Evolutionary conservation across 768 basidiomycete genomes (phyloP).

Genomic region (Macrocybe gigantea): DNA sequence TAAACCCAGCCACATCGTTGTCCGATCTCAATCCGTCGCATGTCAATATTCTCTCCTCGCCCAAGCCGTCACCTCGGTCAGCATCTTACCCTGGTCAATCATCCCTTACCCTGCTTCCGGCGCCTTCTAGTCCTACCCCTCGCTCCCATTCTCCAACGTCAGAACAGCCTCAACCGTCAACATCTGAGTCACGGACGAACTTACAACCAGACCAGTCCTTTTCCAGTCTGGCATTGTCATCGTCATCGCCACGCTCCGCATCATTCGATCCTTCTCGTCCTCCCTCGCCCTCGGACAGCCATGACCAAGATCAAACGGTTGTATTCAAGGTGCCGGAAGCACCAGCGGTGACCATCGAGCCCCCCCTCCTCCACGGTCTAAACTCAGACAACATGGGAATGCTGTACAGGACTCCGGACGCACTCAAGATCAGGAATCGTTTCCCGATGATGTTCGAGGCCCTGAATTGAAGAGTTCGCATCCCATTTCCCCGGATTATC

Average conservation of each 20-base stretch:
- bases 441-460: slow-evolving; percentile 7
- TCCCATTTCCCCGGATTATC: slow-evolving; percentile 57
- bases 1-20: slow-evolving; percentile 38
- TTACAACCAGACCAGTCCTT: too few relatives aligned
- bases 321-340: slow-evolving; percentile 28
- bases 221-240: too few relatives aligned
- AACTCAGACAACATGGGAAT: slow-evolving; percentile 4
- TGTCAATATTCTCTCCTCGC: slow-evolving; percentile 17
- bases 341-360: slow-evolving; percentile 16
- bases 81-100: too few relatives aligned
- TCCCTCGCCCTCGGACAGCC: slow-evolving; percentile 28
- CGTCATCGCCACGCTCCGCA: too few relatives aligned
- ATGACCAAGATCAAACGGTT: slow-evolving; percentile 34
- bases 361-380: slow-evolving; percentile 12
- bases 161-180: slow-evolving; percentile 21
- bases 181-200: slow-evolving; percentile 6
- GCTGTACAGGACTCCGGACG: slow-evolving; percentile 16
- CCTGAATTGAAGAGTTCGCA: slow-evolving; percentile 31
- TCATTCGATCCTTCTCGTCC: too few relatives aligned
- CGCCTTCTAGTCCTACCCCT: slow-evolving; percentile 14
- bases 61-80: slow-evolving; percentile 21
- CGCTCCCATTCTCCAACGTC: slow-evolving; percentile 14
- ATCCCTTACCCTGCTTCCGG: too few relatives aligned
- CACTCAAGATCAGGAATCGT: not conserved
- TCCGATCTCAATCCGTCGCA: slow-evolving; percentile 22